phyloP scores from a whole-genome alignment of 2,329 filamentous ascomycete genomes.

The Hypomyces rosellus region DNA sequence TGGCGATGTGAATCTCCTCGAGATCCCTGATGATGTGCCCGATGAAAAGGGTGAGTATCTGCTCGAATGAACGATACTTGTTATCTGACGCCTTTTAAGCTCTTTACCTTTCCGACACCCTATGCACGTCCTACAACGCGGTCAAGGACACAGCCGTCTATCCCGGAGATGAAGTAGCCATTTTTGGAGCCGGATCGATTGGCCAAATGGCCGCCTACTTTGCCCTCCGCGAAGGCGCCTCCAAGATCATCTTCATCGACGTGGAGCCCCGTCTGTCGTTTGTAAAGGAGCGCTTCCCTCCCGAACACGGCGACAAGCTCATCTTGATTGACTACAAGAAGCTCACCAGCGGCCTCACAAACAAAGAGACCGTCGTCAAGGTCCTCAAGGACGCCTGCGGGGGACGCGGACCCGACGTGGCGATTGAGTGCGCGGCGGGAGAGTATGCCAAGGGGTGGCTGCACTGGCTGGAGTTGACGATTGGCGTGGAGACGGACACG shows the following conservation, averaged over 20 bases:
- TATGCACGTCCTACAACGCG: conserved; percentile 72
- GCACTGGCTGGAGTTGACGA: conserved; percentile 50
- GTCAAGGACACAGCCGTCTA: conserved; percentile 82
- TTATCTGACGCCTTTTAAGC: conserved; percentile 20
- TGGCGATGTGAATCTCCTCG: conserved; percentile 73
- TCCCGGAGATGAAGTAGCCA: conserved; percentile 67
- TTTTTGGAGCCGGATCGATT: conserved; percentile 82
- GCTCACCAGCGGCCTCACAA: conserved; percentile 51
- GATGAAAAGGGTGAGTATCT: conserved; percentile 63
- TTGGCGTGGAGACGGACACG: conserved; percentile 77
- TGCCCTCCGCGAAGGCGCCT: conserved; percentile 66
- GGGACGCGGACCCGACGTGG: conserved; percentile 67
- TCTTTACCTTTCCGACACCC: conserved; percentile 73
- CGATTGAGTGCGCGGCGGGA: conserved; percentile 59
- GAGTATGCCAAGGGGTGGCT: conserved; percentile 57
- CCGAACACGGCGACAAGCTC: conserved; percentile 44
- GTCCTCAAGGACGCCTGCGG: conserved; percentile 67
- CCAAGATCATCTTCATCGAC: conserved; percentile 73
- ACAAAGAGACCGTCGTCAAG: conserved; percentile 57
- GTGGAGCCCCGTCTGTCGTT: conserved; percentile 63
- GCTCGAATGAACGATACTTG: not conserved
- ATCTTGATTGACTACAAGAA: conserved; percentile 63
- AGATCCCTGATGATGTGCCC: conserved; percentile 70
- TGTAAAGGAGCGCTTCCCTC: conserved; percentile 55
- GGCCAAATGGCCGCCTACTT: conserved; percentile 80